Evolutionary conservation across 1,284 basidiomycete species (phyloP).

Genomic region (Fomes fomentarius): DNA sequence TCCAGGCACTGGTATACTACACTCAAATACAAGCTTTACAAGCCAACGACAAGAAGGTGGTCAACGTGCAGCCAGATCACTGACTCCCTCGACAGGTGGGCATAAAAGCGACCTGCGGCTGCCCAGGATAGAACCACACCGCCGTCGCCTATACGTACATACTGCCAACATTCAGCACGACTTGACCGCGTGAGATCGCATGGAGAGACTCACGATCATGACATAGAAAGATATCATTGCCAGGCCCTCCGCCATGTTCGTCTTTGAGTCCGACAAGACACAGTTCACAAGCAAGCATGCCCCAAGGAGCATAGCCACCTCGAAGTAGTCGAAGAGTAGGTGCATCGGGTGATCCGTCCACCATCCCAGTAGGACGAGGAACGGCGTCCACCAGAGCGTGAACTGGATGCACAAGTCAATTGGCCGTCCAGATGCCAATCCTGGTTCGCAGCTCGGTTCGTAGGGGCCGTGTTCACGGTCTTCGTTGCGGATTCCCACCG

Average conservation of each 20-base stretch:
- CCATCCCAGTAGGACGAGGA: slow-evolving; percentile 42
- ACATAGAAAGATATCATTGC: slow-evolving; percentile 64
- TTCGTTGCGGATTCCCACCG: too few relatives aligned
- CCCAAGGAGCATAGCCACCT: slow-evolving; percentile 64
- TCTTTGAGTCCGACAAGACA: slow-evolving; percentile 69
- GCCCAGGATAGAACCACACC: slow-evolving; percentile 62
- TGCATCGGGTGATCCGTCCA: slow-evolving; percentile 38
- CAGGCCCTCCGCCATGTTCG: slow-evolving; percentile 66
- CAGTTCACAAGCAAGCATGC: slow-evolving; percentile 74
- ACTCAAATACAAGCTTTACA: too few relatives aligned
- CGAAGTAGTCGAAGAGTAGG: slow-evolving; percentile 52
- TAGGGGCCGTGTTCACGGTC: neutral
- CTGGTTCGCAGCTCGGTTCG: slow-evolving; percentile 23
- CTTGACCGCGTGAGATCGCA: too few relatives aligned
- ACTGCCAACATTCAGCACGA: too few relatives aligned
- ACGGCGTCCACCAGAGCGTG: slow-evolving; percentile 43
- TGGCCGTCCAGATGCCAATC: slow-evolving; percentile 38
- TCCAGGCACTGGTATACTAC: too few relatives aligned
- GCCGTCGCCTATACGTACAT: slow-evolving; percentile 50
- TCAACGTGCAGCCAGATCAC: neutral
- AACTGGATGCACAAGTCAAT: slow-evolving; percentile 48
- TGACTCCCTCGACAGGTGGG: slow-evolving; percentile 19
- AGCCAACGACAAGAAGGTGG: too few relatives aligned
- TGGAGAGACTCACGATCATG: slow-evolving; percentile 49
- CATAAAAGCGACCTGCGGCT: slow-evolving; percentile 41